Evolutionary conservation across 352 stramenopile species (phyloP).

Genomic region (Albugo laibachii): DNA sequence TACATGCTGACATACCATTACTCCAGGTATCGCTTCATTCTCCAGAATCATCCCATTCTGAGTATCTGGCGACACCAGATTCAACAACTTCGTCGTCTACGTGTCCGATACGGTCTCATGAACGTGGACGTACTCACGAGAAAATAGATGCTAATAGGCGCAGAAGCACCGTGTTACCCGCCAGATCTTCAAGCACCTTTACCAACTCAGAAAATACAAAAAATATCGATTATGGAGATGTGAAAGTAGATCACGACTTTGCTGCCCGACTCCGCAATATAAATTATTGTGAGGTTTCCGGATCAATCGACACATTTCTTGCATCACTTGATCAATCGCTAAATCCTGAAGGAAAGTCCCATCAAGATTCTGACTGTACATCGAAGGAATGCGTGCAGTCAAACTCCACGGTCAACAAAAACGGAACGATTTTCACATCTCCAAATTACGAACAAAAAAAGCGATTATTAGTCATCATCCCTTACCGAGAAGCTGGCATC

Average conservation of each 20-base stretch:
- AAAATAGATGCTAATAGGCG: neutral
- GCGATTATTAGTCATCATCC: constrained; percentile 60
- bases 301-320: too few relatives aligned
- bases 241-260: too few relatives aligned
- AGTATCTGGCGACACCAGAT: neutral
- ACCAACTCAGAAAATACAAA: too few relatives aligned
- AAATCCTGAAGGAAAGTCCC: too few relatives aligned
- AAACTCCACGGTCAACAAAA: constrained; percentile 1
- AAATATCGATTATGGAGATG: too few relatives aligned
- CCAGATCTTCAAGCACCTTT: too few relatives aligned
- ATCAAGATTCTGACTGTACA: too few relatives aligned
- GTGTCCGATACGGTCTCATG: neutral
- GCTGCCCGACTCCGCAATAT: too few relatives aligned
- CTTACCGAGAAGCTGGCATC: constrained; percentile 68
- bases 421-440: constrained; percentile 50
- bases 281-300: too few relatives aligned
- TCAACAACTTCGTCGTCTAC: neutral
- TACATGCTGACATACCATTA: neutral
- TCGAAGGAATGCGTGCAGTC: too few relatives aligned
- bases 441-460: constrained; percentile 32
- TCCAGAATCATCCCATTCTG: constrained; percentile 5
- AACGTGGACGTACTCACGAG: neutral
- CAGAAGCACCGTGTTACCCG: neutral
- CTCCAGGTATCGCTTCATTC: constrained; percentile 3
- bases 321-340: too few relatives aligned